Evolutionary conservation across 148 eudicot genomes (phyloP), one percentile per base, ranked within the genome.

Genomic region (Pharnaceum exiguum): DNA sequence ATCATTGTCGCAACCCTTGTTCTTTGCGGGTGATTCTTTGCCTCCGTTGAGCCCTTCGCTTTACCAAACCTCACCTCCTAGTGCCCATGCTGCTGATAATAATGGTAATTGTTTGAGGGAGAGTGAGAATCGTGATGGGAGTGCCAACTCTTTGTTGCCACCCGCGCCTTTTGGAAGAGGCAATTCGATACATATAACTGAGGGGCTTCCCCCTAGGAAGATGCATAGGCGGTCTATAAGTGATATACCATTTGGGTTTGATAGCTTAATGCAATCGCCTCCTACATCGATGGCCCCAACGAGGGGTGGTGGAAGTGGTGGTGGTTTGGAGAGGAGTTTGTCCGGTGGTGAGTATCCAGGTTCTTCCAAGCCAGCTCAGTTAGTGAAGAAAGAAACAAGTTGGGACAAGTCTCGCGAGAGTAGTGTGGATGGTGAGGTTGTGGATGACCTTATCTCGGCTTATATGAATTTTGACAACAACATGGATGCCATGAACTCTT

Each of bases 31-130:
- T 43, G 96, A 91, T 72, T 82, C 93, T 0, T 62, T 91, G 77
- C 97, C 97, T n/a, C 97, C 97, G 2, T 71, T 91, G 38, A 85
- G 95, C 63, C 95, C 97, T 36, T 78, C 85, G 0, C 82, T 79
- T 6, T 83, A 77, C 53, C 74, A 68, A 27, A 87, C 73, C 49
- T 51, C 82, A 0, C 35, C 72, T 27, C 35, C 82, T 0, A 59
- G 65, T 0, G 23, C 77, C 2, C 60, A 61, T 45, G 55, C 77
- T 38, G 80, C 59, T 11, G 75, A 54, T 2, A 51, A 54, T 2
- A 51, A 55, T 2, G n/a, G n/a, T 24, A 38, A 31, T 48, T 57
- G 63, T 1, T 24, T 59, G 51, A 78, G 82, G 11, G 73, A 75
- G 17, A 70, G 80, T 81, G 90, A 83, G 66, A 82, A 83, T 38